Evolutionary conservation across 345 rosid genomes (phyloP), one percentile per base, ranked within the genome.

Genomic region (Excoecaria cochinchinensis): DNA sequence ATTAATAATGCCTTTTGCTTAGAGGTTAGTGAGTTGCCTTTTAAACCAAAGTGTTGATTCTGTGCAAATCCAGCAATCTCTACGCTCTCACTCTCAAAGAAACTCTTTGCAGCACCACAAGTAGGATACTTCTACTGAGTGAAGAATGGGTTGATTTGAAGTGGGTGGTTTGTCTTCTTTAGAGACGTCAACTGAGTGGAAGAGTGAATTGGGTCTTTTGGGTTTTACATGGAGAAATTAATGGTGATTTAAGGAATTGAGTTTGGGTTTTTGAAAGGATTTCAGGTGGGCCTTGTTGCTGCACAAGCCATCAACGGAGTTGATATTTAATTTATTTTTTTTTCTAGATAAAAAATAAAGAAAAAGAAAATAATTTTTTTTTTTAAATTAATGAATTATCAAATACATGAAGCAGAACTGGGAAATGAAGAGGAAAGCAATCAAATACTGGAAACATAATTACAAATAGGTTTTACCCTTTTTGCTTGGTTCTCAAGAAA

Each of bases 61-160:
- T 93, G 88, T 11, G 98, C 99, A 80, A 95, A 95, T 25, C 97
- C 99, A 13, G 99, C 98, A 77, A 95, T 93, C 85, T 95, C 99
- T 64, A 95, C 96, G 78, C 94, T 89, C 86, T 91, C 90, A 67
- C 98, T 93, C 85, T 83, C 87, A 56, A 95, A 93, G 83, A 91
- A 93, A 70, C 84, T 88, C 89, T 90, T 75, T 6, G 96, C 89
- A 24, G 97, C 99, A 11, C 99, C 99, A 74, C 99, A 90, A 40
- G 99, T 95, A 1, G 98, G 90, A 48, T 97, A 95, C 82, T 97
- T 85, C 97, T 98, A 93, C 24, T 1, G 68, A 62, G 7, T 71
- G 15, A 11, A 64, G 50, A 42, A 22, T 66, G 64, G 76, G 52
- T n/a, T 65, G 85, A 2, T 78, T 77, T 0, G 91, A 76, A 7